Evolutionary conservation across 306 rosid genomes (phyloP), one percentile per base, ranked within the genome.

Genomic region (Ammopiptanthus mongolicus): DNA sequence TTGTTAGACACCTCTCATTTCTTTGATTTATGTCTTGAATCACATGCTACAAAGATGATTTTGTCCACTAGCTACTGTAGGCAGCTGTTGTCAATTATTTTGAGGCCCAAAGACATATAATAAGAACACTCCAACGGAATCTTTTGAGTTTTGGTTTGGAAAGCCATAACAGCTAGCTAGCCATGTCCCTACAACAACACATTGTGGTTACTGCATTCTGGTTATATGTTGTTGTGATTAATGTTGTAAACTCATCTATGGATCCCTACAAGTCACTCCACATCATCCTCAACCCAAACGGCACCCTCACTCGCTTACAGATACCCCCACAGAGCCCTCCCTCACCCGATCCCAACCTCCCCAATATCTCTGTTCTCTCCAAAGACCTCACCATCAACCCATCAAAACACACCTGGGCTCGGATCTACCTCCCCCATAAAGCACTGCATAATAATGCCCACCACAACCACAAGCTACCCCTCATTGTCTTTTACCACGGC

Each of bases 401-500:
- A 37, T 81, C 87, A 9, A 86, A 83, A 4, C 69, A 59, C 76
- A 85, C 87, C 21, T 84, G 72, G 78, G 84, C 79, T 3, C 69
- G 91, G 18, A 33, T 87, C 64, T 89, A 61, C 84, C 76, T 87
- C 0, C 86, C 90, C 33, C 86, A 23, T 44, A 19, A 75, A 9
- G 64, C 52, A 75, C 78, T 85, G 0, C 36, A 73, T 51, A 9
- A 36, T 28, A 9, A 36, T 28, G 0, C 56, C 64, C 47, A 9
- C 65, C 2, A 19, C 31, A 84, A 9, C 65, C 2, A 19, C 31
- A 84, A 80, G 2, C 74, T 84, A 2, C 84, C 87, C 4, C 82
- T 87, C 69, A 58, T 82, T 0, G 62, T 87, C 8, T 82, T 61
- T 80, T 89, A 14, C 83, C 95, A 87, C 4, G 95, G 88, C 0